Conservation (phyloP, 2,329 filamentous ascomycete genomes). For the Cryoendolithus antarcticus region DNA sequence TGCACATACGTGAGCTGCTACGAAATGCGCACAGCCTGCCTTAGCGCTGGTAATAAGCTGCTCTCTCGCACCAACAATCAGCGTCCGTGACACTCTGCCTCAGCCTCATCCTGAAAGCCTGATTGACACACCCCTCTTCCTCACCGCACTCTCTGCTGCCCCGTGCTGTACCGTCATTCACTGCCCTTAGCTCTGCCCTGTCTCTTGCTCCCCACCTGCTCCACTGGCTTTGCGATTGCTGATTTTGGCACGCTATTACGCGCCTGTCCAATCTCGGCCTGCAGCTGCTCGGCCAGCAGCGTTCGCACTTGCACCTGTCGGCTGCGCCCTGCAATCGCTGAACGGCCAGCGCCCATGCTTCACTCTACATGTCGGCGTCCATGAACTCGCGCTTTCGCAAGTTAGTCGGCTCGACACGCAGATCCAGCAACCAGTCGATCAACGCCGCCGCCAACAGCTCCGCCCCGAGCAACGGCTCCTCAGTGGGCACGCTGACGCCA, state of each 20-base stretch:
- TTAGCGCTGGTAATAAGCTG: too few species aligned
- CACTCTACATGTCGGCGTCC: slow-evolving; percentile 50
- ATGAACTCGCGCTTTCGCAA: slow-evolving; percentile 69
- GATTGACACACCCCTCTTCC: too few species aligned
- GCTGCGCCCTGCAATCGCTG: not conserved
- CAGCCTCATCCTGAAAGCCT: too few species aligned
- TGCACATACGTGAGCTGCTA: too few species aligned
- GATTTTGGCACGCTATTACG: not conserved
- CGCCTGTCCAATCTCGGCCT: not conserved
- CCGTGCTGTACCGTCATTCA: too few species aligned
- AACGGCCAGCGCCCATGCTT: slow-evolving; percentile 1
- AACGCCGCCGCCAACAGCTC: slow-evolving; percentile 69
- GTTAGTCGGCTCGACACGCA: slow-evolving; percentile 72
- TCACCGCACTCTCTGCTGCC: too few species aligned
- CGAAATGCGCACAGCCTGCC: too few species aligned
- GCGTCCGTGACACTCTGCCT: too few species aligned
- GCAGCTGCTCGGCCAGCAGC: not conserved
- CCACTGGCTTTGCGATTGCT: too few species aligned
- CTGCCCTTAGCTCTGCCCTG: too few species aligned
- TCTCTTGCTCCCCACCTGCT: too few species aligned
- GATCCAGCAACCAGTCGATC: slow-evolving; percentile 45
- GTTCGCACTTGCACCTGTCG: not conserved
- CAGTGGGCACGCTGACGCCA: slow-evolving; percentile 27
- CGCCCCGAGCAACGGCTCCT: slow-evolving; percentile 42
- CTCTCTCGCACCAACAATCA: too few species aligned